These are phyloP conservation scores for Agrocybe praecox DNA, from an alignment of 768 basidiomycete species.

Conservation along the genomic window DNA sequence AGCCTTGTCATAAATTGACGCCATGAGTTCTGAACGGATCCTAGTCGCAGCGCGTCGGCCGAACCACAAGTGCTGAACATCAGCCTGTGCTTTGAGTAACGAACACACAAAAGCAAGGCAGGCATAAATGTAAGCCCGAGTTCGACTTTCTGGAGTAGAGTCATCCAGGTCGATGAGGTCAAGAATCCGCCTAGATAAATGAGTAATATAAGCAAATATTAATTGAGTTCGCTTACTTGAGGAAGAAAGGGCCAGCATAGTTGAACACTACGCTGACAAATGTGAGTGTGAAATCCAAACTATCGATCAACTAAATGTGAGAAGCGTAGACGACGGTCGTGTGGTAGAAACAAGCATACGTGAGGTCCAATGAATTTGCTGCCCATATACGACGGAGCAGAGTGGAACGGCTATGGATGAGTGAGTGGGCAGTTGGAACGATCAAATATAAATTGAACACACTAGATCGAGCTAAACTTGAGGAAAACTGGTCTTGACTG, in stretches of 20 bases:
- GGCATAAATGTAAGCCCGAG: conserved; percentile 78
- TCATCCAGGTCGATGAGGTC: conserved; percentile 50
- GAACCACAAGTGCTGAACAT: conserved; percentile 79
- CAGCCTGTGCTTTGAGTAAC: conserved; percentile 62
- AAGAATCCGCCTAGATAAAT: conserved; percentile 49
- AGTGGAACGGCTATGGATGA: conserved; percentile 31
- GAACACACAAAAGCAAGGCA: conserved; percentile 70
- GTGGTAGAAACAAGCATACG: conserved; percentile 26
- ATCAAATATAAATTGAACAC: conserved; percentile 7
- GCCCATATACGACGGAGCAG: conserved; percentile 44
- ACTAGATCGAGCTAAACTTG: conserved; percentile 46
- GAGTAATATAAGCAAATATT: not conserved
- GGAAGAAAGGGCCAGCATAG: conserved; percentile 83
- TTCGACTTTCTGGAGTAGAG: conserved; percentile 50
- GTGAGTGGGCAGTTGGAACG: not conserved
- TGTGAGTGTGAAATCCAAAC: conserved; percentile 70
- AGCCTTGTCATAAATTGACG: conserved; percentile 87
- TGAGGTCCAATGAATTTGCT: conserved; percentile 49
- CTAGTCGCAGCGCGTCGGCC: conserved; percentile 76
- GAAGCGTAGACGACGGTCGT: not conserved
- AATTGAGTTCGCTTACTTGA: conserved; percentile 52
- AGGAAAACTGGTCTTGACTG: conserved; percentile 68
- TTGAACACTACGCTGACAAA: conserved; percentile 72
- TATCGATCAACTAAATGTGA: conserved; percentile 19
- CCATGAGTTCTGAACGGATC: conserved; percentile 80